Base-by-base conservation (phyloP, 768 basidiomycete species). In the Suillus discolor region DNA sequence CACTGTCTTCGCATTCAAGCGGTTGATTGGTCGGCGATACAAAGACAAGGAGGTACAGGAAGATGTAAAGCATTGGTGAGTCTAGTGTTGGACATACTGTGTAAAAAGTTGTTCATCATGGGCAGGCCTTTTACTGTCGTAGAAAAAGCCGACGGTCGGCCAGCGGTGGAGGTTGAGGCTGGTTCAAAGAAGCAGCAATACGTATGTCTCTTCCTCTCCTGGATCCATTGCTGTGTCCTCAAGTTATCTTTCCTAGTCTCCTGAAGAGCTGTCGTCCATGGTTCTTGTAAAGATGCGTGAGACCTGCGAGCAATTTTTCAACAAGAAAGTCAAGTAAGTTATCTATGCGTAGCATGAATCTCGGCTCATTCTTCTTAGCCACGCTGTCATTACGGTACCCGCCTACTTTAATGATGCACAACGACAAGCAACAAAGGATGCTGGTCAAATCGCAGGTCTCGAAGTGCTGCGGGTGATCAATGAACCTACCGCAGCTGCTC, bases 371-470 rank as follows among this genome's bases (percentile, higher is more conserved):
- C 3, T 12, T 2, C 61, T 47, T 64, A 93, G 91, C 72, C 89
- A 93, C 62, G 92, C 92, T 34, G 96, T 99, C 72, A 83, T 99
- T 73, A 98, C 96, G 16, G 97, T 98, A 38, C 97, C 97, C 1
- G 96, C 97, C 0, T 98, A 98, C 82, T 99, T 99, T 88, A 99
- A 99, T 78, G 97, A 99, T 75, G 96, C 97, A 23, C 97, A 99
- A 79, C 91, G 97, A 66, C 97, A 99, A 83, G 97, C 97, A 5
- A 99, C 97, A 51, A 97, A 98, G 81, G 90, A 98, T 67, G 96
- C 97, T 62, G 97, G 97, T 74, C 91, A 94, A 76, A 98, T 99
- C 71, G 96, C 97, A 23, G 97, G 97, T 74, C 87, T 99, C 20
- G 94, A 99, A 23, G 97, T 99, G 54, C 90, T 98, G 57, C 95